Evolutionary conservation across 1,284 basidiomycete genomes (phyloP), one percentile per base, ranked within the genome.

Genomic region (Trichosporon ovoides): DNA sequence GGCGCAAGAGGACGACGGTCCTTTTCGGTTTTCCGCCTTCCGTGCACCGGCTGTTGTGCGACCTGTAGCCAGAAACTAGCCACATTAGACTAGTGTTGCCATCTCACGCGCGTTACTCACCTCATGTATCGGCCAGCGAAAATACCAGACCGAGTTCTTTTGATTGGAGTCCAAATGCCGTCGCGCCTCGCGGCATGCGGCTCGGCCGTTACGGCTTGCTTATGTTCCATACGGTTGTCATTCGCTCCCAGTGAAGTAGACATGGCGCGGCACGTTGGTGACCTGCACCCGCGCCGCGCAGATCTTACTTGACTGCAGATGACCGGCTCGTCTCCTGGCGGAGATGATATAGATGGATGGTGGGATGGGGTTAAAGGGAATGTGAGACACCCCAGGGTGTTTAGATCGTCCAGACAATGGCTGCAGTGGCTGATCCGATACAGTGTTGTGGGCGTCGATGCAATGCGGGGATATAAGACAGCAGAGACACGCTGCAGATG

Each of bases 21-120:
- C 56, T 70, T 70, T 20, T 72, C 70, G 1, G 68, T 70, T 48
- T 69, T 70, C 12, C 68, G 58, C 11, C 68, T 53, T 1, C 70
- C 70, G 31, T 64, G 61, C 20, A 69, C 59, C 2, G 70, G 70
- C 53, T 69, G 56, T 38, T 72, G 70, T 7, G 61, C 67, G 12
- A 70, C 59, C 19, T 59, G 55, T 12, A 72, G 46, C n/a, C 51
- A 58, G 38, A 68, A 68, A 38, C 70, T 71, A 14, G 10, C 24
- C 14, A 38, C 38, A 31, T 20, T n/a, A 38, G 31, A 14, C 19
- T 31, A 9, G 28, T n/a, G 34, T 34, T 33, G 7, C 19, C 4
- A 16, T 14, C 31, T 3, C 13, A 31, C 4, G 28, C 28, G 28
- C 13, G 6, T 19, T 10, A 50, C 69, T 59, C 38, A 71, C 69